Conservation (phyloP, 1,284 basidiomycete species). For the Cutaneotrichosporon sp. region DNA sequence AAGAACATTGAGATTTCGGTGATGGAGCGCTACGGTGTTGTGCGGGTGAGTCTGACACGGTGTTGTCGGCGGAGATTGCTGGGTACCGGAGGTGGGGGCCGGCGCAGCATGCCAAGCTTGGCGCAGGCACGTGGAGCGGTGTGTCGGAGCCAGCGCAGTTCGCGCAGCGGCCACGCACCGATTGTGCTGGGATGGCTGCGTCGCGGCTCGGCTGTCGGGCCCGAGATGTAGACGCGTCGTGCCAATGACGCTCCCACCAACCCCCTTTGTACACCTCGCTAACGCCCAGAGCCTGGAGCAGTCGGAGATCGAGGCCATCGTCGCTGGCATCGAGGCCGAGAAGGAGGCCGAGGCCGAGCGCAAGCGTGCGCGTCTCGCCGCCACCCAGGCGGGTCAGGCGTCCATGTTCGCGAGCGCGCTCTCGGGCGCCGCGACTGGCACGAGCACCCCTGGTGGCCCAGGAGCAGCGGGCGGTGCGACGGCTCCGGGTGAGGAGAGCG, state of each 20-base stretch:
- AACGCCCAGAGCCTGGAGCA: slow-evolving; percentile 72
- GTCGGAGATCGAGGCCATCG: slow-evolving; percentile 84
- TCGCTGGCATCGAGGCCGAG: slow-evolving; percentile 87
- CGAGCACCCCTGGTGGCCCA: slow-evolving; percentile 26
- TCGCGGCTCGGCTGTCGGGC: neutral
- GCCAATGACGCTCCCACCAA: neutral
- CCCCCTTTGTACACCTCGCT: neutral
- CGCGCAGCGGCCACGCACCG: neutral
- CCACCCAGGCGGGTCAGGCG: slow-evolving; percentile 59
- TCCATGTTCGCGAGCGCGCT: slow-evolving; percentile 42
- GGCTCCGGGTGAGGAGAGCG: slow-evolving; percentile 43
- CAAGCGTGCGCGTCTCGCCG: slow-evolving; percentile 73
- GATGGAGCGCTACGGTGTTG: slow-evolving; percentile 89
- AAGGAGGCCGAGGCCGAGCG: slow-evolving; percentile 94
- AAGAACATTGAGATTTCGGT: slow-evolving; percentile 99
- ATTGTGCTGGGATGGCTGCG: neutral
- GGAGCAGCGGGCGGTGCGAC: slow-evolving; percentile 30
- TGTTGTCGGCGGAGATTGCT: neutral
- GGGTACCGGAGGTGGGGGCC: too few species aligned
- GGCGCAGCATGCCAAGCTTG: too few species aligned
- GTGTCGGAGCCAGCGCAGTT: too few species aligned
- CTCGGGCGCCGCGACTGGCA: slow-evolving; percentile 29
- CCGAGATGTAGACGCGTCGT: neutral
- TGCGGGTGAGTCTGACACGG: slow-evolving; percentile 65
- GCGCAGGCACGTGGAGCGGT: too few species aligned